These are phyloP conservation scores for Nothomitra cinnamomea DNA, from an alignment of 2,329 filamentous ascomycete genomes.

Conservation along the genomic window DNA sequence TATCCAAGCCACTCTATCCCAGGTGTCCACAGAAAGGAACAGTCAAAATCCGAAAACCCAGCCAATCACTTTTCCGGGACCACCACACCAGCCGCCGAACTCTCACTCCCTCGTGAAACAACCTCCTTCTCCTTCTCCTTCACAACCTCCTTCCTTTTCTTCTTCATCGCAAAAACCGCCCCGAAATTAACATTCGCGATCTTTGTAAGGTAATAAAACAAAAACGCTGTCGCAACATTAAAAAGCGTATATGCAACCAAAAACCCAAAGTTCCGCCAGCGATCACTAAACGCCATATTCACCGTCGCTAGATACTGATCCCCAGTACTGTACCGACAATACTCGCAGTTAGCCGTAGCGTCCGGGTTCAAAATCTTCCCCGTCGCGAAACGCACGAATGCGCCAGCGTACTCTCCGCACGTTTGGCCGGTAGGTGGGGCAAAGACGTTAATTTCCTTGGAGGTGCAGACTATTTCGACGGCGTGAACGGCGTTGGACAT, in stretches of 20 bases:
- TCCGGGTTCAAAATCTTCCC: slow-evolving; percentile 36
- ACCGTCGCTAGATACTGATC: slow-evolving; percentile 46
- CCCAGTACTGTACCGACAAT: slow-evolving; percentile 51
- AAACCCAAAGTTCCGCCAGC: slow-evolving; percentile 58
- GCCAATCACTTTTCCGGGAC: too few species aligned
- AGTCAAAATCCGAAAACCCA: too few species aligned
- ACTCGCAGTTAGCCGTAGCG: slow-evolving; percentile 43
- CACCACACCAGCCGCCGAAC: too few species aligned
- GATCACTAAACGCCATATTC: slow-evolving; percentile 38
- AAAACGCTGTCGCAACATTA: slow-evolving; percentile 58
- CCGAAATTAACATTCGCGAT: slow-evolving; percentile 22
- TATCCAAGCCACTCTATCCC: too few species aligned
- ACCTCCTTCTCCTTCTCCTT: too few species aligned
- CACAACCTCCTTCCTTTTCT: too few species aligned
- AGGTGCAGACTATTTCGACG: slow-evolving; percentile 36
- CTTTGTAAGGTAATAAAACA: slow-evolving; percentile 59
- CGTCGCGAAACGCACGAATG: slow-evolving; percentile 26
- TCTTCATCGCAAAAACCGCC: not conserved
- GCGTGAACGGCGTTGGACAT: slow-evolving; percentile 38
- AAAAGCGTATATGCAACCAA: slow-evolving; percentile 53
- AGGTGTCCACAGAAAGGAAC: too few species aligned
- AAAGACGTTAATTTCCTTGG: slow-evolving; percentile 43
- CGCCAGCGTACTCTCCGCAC: slow-evolving; percentile 41
- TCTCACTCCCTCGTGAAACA: too few species aligned
- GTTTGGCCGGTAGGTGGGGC: slow-evolving; percentile 38